phyloP scores from a whole-genome alignment of 2,329 filamentous ascomycete genomes.

The Claviceps arundinis region DNA sequence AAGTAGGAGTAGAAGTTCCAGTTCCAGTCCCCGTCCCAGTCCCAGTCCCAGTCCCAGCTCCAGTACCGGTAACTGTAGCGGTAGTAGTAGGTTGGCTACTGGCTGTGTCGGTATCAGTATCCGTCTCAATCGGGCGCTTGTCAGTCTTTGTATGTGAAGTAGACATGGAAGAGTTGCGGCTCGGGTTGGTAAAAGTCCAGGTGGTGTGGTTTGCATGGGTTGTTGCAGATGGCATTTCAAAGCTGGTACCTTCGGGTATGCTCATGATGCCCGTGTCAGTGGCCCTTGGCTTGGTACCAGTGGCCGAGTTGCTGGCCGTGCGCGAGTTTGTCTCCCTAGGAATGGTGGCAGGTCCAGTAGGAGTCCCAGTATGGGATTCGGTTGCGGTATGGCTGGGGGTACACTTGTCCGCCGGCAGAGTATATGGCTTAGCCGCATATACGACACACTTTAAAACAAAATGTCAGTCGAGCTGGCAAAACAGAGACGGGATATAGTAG shows the following conservation, averaged over 20 bases:
- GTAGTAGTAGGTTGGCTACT: conserved; percentile 1
- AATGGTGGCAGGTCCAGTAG: too few species aligned
- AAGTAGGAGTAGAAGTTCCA: conserved; percentile 7
- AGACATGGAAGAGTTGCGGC: conserved; percentile 2
- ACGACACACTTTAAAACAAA: conserved; percentile 24
- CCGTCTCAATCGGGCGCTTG: neutral
- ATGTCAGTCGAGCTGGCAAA: neutral
- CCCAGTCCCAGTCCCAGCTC: too few species aligned
- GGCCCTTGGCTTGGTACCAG: neutral
- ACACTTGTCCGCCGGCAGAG: conserved; percentile 23
- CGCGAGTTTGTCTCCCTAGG: neutral
- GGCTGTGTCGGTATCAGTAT: neutral
- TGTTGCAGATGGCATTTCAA: conserved; percentile 45
- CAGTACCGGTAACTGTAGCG: conserved; percentile 4
- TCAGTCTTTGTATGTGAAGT: neutral
- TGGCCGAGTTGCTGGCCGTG: neutral
- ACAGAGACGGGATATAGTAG: too few species aligned
- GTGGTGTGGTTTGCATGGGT: neutral
- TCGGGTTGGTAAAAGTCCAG: neutral
- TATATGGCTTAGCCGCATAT: conserved; percentile 25
- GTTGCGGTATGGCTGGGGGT: conserved; percentile 15
- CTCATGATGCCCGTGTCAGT: conserved; percentile 6
- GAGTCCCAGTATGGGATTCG: neutral
- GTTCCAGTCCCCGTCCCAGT: too few species aligned
- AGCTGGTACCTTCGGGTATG: conserved; percentile 32